Evolutionary conservation across 768 basidiomycete genomes (phyloP).

Genomic region (Mycena epipterygia): DNA sequence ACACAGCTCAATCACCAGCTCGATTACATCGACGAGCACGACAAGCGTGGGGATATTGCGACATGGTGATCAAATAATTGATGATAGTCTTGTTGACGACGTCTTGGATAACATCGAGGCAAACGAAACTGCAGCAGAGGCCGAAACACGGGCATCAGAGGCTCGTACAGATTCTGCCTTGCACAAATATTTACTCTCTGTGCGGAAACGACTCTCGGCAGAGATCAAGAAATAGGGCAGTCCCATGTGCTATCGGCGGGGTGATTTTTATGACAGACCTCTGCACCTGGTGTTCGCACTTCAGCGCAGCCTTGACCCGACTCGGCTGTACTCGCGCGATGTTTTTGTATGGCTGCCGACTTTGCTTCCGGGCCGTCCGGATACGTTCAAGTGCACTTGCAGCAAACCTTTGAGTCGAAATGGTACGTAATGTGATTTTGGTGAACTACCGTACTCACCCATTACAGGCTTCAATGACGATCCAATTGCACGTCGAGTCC

Average conservation of each 20-base stretch:
- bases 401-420: not conserved
- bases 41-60: not conserved
- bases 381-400: conserved; percentile 7
- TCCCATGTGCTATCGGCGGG: not conserved
- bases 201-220: not conserved
- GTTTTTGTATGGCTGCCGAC: not conserved
- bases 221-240: not conserved
- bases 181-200: not conserved
- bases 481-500: not conserved
- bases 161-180: not conserved
- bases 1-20: not conserved
- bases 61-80: not conserved
- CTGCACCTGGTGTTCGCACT: not conserved
- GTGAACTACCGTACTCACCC: not conserved
- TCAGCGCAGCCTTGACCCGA: not conserved
- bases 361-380: not conserved
- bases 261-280: conserved; percentile 5
- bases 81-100: not conserved
- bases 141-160: not conserved
- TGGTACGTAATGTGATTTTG: not conserved
- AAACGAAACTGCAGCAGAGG: not conserved
- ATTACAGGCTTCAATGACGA: not conserved
- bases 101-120: not conserved
- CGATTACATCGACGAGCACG: not conserved
- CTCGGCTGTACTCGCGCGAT: not conserved